Conservation (phyloP, 2,329 filamentous ascomycete species). For the Aspergillus sp. region DNA sequence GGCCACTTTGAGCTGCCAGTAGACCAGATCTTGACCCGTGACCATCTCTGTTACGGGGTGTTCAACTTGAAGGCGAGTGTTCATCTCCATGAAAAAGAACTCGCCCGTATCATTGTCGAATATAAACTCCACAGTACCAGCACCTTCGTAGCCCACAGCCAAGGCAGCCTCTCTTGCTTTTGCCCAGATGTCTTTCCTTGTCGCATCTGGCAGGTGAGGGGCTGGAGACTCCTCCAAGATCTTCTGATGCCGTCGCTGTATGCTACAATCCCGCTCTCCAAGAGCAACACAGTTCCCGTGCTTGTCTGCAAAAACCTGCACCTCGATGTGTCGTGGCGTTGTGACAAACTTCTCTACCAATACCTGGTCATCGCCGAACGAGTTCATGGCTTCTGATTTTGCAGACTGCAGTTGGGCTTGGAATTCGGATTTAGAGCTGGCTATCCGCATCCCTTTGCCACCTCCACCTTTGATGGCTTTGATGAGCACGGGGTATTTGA, state of each 20-base stretch:
- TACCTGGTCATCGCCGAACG: slow-evolving; percentile 63
- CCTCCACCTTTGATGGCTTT: slow-evolving; percentile 63
- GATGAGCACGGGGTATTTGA: slow-evolving; percentile 61
- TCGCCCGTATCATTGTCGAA: slow-evolving; percentile 63
- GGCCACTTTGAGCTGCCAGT: slow-evolving; percentile 91
- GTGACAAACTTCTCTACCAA: slow-evolving; percentile 66
- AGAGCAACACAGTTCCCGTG: slow-evolving; percentile 61
- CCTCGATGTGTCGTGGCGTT: slow-evolving; percentile 62
- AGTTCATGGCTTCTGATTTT: slow-evolving; percentile 60
- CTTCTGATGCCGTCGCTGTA: slow-evolving; percentile 63
- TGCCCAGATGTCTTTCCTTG: slow-evolving; percentile 61
- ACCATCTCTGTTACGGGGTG: slow-evolving; percentile 88
- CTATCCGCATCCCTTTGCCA: slow-evolving; percentile 67
- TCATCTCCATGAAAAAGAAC: slow-evolving; percentile 71
- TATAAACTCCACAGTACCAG: slow-evolving; percentile 65
- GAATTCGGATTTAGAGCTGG: slow-evolving; percentile 54
- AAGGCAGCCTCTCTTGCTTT: slow-evolving; percentile 60
- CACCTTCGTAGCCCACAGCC: slow-evolving; percentile 61
- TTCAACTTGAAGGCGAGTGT: slow-evolving; percentile 86
- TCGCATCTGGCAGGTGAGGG: slow-evolving; percentile 55
- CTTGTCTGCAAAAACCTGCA: slow-evolving; percentile 63
- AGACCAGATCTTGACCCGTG: slow-evolving; percentile 73
- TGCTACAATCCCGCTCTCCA: slow-evolving; percentile 62
- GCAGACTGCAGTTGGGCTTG: slow-evolving; percentile 58
- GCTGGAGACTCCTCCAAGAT: slow-evolving; percentile 64